Percentiles rank a stretch among this genome's conserved stretches.
phyloP scores from a whole-genome alignment of 805 yeast genomes.

The Saccharomycopsis malanga region DNA sequence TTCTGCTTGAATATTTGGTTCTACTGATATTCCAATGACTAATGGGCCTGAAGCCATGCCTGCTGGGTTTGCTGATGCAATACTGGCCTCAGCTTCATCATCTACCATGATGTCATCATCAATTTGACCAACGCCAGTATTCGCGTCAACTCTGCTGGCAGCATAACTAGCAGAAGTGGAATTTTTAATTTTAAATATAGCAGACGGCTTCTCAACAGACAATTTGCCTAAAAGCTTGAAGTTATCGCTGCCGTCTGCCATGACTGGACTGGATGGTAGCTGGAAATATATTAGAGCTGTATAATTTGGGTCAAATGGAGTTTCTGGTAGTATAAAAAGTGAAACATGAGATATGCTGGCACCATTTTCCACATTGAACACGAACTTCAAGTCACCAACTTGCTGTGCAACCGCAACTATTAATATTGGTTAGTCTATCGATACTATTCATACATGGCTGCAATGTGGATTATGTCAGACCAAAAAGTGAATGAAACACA shows the following conservation, averaged over 20 bases:
- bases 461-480: no score
- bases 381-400: constrained; percentile 61
- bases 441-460: neutral
- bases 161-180: constrained; percentile 19
- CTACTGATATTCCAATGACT: constrained; percentile 84
- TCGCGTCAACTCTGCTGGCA: constrained; percentile 18
- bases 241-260: constrained; percentile 26
- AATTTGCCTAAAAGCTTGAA: constrained; percentile 64
- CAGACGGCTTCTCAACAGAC: constrained; percentile 69
- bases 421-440: neutral
- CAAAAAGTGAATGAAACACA: constrained; percentile 20
- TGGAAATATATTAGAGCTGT: constrained; percentile 89
- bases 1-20: constrained; percentile 63
- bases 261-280: constrained; percentile 43
- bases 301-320: constrained; percentile 58
- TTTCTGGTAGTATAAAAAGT: constrained; percentile 77
- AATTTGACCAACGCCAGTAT: constrained; percentile 26
- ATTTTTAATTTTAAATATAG: constrained; percentile 75
- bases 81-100: constrained; percentile 24
- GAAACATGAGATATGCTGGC: constrained; percentile 70
- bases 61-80: neutral
- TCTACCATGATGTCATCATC: constrained; percentile 35
- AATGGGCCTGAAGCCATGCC: constrained; percentile 26
- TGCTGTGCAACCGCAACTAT: constrained; percentile 47
- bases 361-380: constrained; percentile 55